These are phyloP conservation scores for Ceratocystis diversiconidia DNA, from an alignment of 2,329 filamentous ascomycete species.

Conservation along the genomic window DNA sequence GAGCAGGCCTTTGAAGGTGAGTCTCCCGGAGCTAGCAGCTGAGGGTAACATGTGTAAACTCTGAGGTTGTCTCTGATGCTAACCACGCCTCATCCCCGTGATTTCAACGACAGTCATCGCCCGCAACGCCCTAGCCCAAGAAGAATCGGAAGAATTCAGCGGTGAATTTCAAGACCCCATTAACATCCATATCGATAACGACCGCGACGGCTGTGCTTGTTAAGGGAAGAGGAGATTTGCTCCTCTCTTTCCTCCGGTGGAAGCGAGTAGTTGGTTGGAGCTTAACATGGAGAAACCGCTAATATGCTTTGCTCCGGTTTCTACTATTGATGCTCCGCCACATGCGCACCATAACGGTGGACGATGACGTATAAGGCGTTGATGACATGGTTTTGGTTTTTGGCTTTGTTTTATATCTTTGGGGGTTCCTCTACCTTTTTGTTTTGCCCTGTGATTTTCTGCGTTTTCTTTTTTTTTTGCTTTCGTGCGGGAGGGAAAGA, in stretches of 20 bases:
- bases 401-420: slow-evolving; percentile 4
- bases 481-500: not conserved
- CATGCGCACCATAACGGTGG: not conserved
- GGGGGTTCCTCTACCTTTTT: not conserved
- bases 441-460: not conserved
- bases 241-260: not conserved
- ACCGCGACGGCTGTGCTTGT: slow-evolving; percentile 85
- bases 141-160: slow-evolving; percentile 95
- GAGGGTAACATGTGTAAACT: too few species aligned
- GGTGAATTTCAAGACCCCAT: slow-evolving; percentile 96
- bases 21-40: slow-evolving; percentile 16
- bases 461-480: not conserved
- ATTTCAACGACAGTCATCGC: slow-evolving; percentile 58
- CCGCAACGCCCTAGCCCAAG: slow-evolving; percentile 84
- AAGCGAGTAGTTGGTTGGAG: too few species aligned
- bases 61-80: too few species aligned
- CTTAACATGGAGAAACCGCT: too few species aligned
- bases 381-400: slow-evolving; percentile 12
- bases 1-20: slow-evolving; percentile 62
- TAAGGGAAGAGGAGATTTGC: slow-evolving; percentile 31
- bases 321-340: not conserved
- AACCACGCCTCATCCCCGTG: not conserved
- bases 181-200: slow-evolving; percentile 92
- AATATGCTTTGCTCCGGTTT: too few species aligned
- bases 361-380: slow-evolving; percentile 2